Base-by-base conservation (phyloP, 2,329 filamentous ascomycete genomes). In the Byssoonygena ceratinophila region DNA sequence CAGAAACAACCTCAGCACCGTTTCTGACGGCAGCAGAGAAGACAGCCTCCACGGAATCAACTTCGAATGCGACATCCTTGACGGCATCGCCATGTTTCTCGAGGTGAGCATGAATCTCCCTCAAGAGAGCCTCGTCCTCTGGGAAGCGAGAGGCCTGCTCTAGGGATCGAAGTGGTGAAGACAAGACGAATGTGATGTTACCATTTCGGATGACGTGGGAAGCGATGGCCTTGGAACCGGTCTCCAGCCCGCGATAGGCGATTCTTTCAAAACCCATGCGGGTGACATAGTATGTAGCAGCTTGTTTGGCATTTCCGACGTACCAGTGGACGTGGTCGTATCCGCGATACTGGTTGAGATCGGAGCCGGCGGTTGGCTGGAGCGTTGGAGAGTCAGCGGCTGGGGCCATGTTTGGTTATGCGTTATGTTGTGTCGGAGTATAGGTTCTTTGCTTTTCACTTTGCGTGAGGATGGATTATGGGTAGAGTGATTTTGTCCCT, bases 251-350 rank as follows among this genome's bases (percentile, higher is more conserved):
- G 37, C 79, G 79, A 70, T 95, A 94, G 57, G 91, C 91, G 53
- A 95, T 71, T 18, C 80, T 80, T 63, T 80, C 75, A 74, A 96
- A 95, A 52, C 88, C 90, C 74, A 96, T 89, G 59, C 89, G 85
- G 9, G 81, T 83, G 60, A 84, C 83, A 72, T 95, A 96, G 73
- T 87, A 96, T 12, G 84, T 79, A 36, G 90, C 90, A 2, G 89
- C 87, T 74, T 96, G 90, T 73, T 96, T 96, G 61, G 91, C 90
- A 66, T 97, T 97, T 66, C 90, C 89, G 27, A 96, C 91, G 74
- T 88, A 95, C 90, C 90, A 96, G 60, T 88, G 90, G 53, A 95
- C 80, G 70, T 95, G 87, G 71, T 95, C 87, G 68, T 95, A 96
- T 64, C 87, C 89, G 56, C 81, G 80, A 73, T 94, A 71, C 56